Conservation (phyloP, 805 yeast species). For the Dipodascopsis uninucleata region DNA sequence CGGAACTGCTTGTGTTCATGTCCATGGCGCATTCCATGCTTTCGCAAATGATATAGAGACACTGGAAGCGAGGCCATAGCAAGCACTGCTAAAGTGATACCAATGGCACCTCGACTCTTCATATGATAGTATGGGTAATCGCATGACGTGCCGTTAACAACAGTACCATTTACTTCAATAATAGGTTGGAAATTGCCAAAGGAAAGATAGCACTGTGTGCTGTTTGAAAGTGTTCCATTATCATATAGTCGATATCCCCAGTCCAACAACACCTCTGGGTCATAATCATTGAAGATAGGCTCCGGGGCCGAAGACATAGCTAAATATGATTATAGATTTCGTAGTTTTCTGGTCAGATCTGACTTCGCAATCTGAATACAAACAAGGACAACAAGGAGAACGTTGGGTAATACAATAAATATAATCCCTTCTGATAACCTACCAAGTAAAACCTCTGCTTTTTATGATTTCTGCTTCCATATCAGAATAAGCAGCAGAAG, state of each 20-base stretch:
- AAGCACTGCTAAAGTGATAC: constrained; percentile 29
- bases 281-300: constrained; percentile 27
- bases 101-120: constrained; percentile 30
- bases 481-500: too few relatives aligned
- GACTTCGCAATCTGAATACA: too few relatives aligned
- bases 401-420: too few relatives aligned
- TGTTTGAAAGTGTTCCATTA: constrained; percentile 34
- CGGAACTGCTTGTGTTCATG: constrained; percentile 29
- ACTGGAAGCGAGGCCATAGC: constrained; percentile 27
- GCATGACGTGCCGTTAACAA: constrained; percentile 28
- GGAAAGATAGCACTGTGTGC: constrained; percentile 31
- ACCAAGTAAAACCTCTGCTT: too few relatives aligned
- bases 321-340: too few relatives aligned
- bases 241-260: constrained; percentile 29
- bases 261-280: constrained; percentile 25
- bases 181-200: constrained; percentile 30
- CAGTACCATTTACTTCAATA: constrained; percentile 29
- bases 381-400: too few relatives aligned
- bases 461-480: too few relatives aligned
- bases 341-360: too few relatives aligned
- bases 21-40: constrained; percentile 29
- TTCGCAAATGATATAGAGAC: constrained; percentile 31
- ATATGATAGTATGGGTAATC: constrained; percentile 30
- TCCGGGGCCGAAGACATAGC: constrained; percentile 12
- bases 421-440: too few relatives aligned